phyloP scores from a whole-genome alignment of 225 moss, liverwort and hornwort species.

The Takakia lepidozioides region DNA sequence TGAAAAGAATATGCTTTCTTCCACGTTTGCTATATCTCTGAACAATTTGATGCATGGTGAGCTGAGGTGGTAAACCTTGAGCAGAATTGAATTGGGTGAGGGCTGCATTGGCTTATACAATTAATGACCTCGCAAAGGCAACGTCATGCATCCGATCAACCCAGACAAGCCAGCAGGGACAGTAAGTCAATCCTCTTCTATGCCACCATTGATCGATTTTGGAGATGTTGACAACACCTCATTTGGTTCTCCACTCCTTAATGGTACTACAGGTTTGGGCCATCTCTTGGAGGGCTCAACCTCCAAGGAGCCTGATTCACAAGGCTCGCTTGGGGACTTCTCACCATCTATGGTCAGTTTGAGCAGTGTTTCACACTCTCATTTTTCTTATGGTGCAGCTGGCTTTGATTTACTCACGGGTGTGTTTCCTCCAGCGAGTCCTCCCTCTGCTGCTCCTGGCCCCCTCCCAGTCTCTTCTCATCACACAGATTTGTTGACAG shows the following conservation, averaged over 20 bases:
- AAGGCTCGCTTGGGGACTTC: slow-evolving; percentile 14
- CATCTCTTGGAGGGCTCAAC: slow-evolving; percentile 14
- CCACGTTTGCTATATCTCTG: too few species aligned
- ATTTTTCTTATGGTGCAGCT: slow-evolving; percentile 2
- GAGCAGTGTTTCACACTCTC: slow-evolving; percentile 4
- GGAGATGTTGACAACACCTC: slow-evolving; percentile 37
- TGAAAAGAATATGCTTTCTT: too few species aligned
- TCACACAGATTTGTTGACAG: slow-evolving; percentile 14
- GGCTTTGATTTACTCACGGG: slow-evolving; percentile 44
- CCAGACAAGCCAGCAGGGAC: background rate
- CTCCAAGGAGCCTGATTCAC: slow-evolving; percentile 7
- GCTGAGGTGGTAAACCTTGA: too few species aligned
- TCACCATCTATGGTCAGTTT: slow-evolving; percentile 3
- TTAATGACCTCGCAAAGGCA: too few species aligned
- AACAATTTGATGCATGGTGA: too few species aligned
- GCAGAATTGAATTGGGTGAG: too few species aligned
- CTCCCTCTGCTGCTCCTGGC: slow-evolving; percentile 6
- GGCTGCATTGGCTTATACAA: too few species aligned
- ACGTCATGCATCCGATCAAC: too few species aligned
- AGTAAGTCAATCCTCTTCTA: slow-evolving; percentile 12
- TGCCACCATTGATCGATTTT: slow-evolving; percentile 43
- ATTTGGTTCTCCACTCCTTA: slow-evolving; percentile 10
- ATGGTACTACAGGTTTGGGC: slow-evolving; percentile 29
- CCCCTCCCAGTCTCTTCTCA: slow-evolving; percentile 14
- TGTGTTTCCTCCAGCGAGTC: slow-evolving; percentile 3